Percentiles rank a stretch among this genome's conserved stretches.
phyloP scores from a whole-genome alignment of 1,284 basidiomycete genomes.

The Dichomitus squalens region DNA sequence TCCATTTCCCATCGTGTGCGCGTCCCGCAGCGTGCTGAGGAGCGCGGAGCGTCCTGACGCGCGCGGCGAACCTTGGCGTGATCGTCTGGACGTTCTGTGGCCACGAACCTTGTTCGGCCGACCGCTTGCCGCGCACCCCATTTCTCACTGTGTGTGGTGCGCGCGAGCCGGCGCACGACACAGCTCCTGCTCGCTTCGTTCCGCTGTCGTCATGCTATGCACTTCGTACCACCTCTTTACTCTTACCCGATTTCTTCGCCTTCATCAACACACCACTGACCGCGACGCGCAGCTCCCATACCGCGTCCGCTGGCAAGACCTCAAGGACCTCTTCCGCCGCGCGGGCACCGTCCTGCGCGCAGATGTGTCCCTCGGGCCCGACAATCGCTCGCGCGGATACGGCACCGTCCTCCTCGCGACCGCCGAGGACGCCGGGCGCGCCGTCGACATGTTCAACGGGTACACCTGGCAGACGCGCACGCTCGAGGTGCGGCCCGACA shows the following conservation, averaged over 20 bases:
- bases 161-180: too few relatives aligned
- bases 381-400: slow-evolving; percentile 91
- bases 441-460: slow-evolving; percentile 89
- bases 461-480: slow-evolving; percentile 92
- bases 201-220: too few relatives aligned
- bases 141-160: not conserved
- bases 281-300: slow-evolving; percentile 89
- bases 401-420: slow-evolving; percentile 92
- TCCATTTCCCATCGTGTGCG: not conserved
- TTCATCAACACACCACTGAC: too few relatives aligned
- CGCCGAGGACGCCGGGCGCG: slow-evolving; percentile 89
- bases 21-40: not conserved
- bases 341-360: slow-evolving; percentile 95
- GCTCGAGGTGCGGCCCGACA: slow-evolving; percentile 86
- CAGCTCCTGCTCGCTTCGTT: too few relatives aligned
- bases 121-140: not conserved
- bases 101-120: not conserved
- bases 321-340: slow-evolving; percentile 95
- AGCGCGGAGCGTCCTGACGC: too few relatives aligned
- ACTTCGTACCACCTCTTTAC: too few relatives aligned
- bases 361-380: slow-evolving; percentile 90
- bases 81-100: not conserved
- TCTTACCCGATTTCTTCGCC: too few relatives aligned
- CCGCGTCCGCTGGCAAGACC: slow-evolving; percentile 94
- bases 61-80: not conserved